Conservation (phyloP, 2,329 filamentous ascomycete genomes). For the Elsinoe ampelina region DNA sequence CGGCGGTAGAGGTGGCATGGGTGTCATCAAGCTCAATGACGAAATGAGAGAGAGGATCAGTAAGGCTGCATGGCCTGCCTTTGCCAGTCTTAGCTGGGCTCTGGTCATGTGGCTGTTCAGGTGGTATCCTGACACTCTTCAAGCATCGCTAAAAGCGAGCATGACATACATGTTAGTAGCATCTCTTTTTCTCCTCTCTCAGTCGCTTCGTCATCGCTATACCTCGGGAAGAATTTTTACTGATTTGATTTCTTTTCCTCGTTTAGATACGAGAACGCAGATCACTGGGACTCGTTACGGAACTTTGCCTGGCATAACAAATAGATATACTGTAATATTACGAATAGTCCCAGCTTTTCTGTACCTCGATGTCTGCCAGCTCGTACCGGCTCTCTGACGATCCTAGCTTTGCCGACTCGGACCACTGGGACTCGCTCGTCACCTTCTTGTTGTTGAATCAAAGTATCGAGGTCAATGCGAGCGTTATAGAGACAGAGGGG, state of each 20-base stretch:
- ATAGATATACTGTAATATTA: slow-evolving; percentile 11
- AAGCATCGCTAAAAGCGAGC: slow-evolving; percentile 82
- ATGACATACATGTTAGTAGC: slow-evolving; percentile 89
- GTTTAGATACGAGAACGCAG: slow-evolving; percentile 62
- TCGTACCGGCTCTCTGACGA: not conserved
- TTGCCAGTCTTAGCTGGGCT: slow-evolving; percentile 85
- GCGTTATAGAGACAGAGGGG: slow-evolving; percentile 6
- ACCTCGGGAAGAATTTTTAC: slow-evolving; percentile 10
- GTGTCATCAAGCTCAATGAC: slow-evolving; percentile 32
- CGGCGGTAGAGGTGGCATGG: slow-evolving; percentile 33
- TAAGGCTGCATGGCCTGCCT: slow-evolving; percentile 79
- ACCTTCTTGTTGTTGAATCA: slow-evolving; percentile 10
- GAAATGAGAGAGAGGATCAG: slow-evolving; percentile 31
- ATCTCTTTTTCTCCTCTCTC: not conserved
- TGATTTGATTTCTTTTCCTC: slow-evolving; percentile 21
- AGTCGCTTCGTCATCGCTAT: not conserved
- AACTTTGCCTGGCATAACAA: slow-evolving; percentile 81
- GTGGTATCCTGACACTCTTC: slow-evolving; percentile 82
- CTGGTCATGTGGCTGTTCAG: slow-evolving; percentile 92
- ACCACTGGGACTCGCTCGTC: slow-evolving; percentile 7
- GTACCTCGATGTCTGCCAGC: not conserved
- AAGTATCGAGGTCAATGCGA: slow-evolving; percentile 2
- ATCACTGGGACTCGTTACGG: slow-evolving; percentile 77
- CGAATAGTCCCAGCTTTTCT: not conserved
- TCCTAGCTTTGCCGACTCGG: slow-evolving; percentile 9